Percentiles rank a stretch among this genome's conserved stretches.
Evolutionary conservation across 108 stramenopile species (phyloP).

Genomic region (Pseudonitzschia delicatissima): DNA sequence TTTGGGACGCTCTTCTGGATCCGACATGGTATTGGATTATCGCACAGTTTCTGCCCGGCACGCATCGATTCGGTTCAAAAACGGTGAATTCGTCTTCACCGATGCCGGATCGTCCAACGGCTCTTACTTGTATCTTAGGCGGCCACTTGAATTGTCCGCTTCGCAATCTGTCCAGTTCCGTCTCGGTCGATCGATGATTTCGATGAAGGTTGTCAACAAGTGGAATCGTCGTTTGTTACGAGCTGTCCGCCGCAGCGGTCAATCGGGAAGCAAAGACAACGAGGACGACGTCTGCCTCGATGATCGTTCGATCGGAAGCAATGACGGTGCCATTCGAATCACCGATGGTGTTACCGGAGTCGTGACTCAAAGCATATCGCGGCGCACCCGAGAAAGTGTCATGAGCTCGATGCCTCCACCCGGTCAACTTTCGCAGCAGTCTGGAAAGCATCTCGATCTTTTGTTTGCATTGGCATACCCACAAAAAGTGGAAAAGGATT

Average conservation of each 20-base stretch:
- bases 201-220: conserved; percentile 88
- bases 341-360: conserved; percentile 68
- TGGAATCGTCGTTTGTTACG: conserved; percentile 78
- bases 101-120: conserved; percentile 90
- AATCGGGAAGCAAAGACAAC: conserved; percentile 24
- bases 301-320: conserved; percentile 80
- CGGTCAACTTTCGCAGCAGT: conserved; percentile 73
- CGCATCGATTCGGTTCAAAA: conserved; percentile 85
- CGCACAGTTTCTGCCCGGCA: conserved; percentile 89
- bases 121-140: conserved; percentile 78
- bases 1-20: conserved; percentile 92
- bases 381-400: conserved; percentile 75
- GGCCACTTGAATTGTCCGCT: conserved; percentile 80
- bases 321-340: conserved; percentile 76
- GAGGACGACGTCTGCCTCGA: conserved; percentile 39
- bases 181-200: conserved; percentile 83
- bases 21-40: conserved; percentile 97
- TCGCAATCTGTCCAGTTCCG: conserved; percentile 83
- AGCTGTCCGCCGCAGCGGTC: conserved; percentile 67
- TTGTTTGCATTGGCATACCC: conserved; percentile 84
- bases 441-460: conserved; percentile 75
- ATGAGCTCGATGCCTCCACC: conserved; percentile 69
- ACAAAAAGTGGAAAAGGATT: conserved; percentile 42
- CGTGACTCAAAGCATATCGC: conserved; percentile 54
- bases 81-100: conserved; percentile 88